Conservation (phyloP, 768 basidiomycete genomes). For the Boletus fagicola region DNA sequence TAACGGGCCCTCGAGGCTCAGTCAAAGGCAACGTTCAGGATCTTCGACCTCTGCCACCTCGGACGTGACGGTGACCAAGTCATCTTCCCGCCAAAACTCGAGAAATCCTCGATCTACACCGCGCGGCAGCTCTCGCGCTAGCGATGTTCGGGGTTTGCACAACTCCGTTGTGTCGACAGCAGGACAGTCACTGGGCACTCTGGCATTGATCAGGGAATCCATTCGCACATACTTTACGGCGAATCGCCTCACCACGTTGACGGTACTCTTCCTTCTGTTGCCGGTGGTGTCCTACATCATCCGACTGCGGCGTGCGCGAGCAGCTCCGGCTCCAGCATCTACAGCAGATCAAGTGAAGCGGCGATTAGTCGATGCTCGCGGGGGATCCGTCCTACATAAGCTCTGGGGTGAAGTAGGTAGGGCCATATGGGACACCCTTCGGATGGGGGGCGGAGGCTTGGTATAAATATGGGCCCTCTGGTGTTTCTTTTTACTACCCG, state of each 20-base stretch:
- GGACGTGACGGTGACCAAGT: slow-evolving; percentile 27
- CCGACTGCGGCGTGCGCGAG: slow-evolving; percentile 47
- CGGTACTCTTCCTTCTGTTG: slow-evolving; percentile 40
- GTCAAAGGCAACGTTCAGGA: slow-evolving; percentile 12
- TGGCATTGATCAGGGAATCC: slow-evolving; percentile 48
- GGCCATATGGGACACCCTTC: slow-evolving; percentile 62
- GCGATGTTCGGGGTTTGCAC: slow-evolving; percentile 14
- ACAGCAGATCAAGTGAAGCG: slow-evolving; percentile 59
- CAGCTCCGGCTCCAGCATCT: slow-evolving; percentile 22
- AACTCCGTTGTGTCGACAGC: slow-evolving; percentile 12
- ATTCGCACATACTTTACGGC: slow-evolving; percentile 48
- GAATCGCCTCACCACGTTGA: slow-evolving; percentile 48
- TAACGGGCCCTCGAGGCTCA: slow-evolving; percentile 12
- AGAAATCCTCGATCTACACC: slow-evolving; percentile 8
- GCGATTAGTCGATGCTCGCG: slow-evolving; percentile 45
- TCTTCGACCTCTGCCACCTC: slow-evolving; percentile 28
- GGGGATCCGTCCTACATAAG: slow-evolving; percentile 36
- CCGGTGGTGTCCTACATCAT: slow-evolving; percentile 47
- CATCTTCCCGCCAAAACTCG: slow-evolving; percentile 5
- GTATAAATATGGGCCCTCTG: slow-evolving; percentile 39
- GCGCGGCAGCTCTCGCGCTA: slow-evolving; percentile 14
- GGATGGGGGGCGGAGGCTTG: slow-evolving; percentile 75
- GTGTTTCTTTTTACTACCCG: neutral
- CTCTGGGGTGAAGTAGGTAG: slow-evolving; percentile 53
- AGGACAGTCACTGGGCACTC: slow-evolving; percentile 21